These are phyloP conservation scores for Solanum virginianum DNA, from an alignment of 257 asterid species.

Conservation along the genomic window DNA sequence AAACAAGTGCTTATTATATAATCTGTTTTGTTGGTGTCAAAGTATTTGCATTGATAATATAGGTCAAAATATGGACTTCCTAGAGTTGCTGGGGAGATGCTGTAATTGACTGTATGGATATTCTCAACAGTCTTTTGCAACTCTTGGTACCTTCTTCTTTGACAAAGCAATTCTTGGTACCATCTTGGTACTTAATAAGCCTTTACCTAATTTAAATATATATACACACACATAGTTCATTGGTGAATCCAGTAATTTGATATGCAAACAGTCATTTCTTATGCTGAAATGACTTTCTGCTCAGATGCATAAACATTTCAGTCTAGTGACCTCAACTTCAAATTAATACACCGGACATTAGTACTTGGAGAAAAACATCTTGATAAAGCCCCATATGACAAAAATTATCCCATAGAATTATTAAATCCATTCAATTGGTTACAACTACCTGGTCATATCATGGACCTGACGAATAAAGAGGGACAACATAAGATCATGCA, in stretches of 20 bases:
- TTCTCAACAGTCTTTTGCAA: background rate
- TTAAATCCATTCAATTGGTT: background rate
- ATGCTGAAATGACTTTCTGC: background rate
- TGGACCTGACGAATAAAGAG: background rate
- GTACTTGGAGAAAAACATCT: background rate
- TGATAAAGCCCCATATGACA: background rate
- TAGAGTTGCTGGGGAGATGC: background rate
- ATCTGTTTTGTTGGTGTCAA: background rate
- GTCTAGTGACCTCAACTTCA: background rate
- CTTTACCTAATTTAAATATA: background rate
- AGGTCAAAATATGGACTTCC: background rate
- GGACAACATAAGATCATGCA: background rate
- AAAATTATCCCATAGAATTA: background rate
- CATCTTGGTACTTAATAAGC: background rate
- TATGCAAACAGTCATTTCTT: background rate
- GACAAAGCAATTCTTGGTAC: background rate
- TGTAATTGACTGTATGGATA: background rate
- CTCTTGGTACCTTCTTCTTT: too few relatives aligned
- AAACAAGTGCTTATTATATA: background rate
- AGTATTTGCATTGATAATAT: background rate
- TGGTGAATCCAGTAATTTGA: background rate
- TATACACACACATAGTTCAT: background rate
- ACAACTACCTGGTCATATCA: background rate
- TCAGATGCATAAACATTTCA: background rate
- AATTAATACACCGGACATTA: background rate